Evolutionary conservation across 805 yeast genomes (phyloP), one percentile per base, ranked within the genome.

Genomic region (Candida hungchunana): DNA sequence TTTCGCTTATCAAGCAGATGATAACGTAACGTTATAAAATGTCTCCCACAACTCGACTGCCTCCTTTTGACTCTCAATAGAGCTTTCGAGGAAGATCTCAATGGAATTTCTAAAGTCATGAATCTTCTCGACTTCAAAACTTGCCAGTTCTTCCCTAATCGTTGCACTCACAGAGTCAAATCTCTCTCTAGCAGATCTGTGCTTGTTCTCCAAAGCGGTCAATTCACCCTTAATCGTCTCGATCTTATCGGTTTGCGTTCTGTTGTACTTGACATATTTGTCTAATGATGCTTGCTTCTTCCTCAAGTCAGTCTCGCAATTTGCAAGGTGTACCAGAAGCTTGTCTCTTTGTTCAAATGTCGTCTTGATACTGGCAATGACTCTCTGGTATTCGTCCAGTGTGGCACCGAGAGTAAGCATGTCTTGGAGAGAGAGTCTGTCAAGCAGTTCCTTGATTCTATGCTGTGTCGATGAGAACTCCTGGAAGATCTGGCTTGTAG

Each of bases 21-120:
- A 47, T 30, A 64, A 44, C 25, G 59, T 53, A n/a, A 59, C 65
- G 33, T 81, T 85, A 54, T 87, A 88, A 55, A 90, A 93, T 0
- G 88, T 78, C 57, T 84, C 93, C 86, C 90, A 84, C n/a, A 81
- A 58, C 54, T 84, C 94, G 40, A 84, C 84, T 21, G 82, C 78
- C 57, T 88, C 96, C 62, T 93, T 93, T 60, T 93, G 98, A 21
- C 88, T 72, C 60, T 93, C 98, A 36, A 89, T 83, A 17, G 93
- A 75, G 34, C 93, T 77, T 59, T 93, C 97, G 55, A 94, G 73
- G 51, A 79, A 89, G 10, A 90, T 81, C 60, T 93, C 98, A 34
- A 90, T 84, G 43, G 88, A 75, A 51, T 84, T 84, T 55, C 96
- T 75, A 60, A 90, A 87, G 50, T 89, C 97, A 25, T 74, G 77